A percentile compares a stretch with the other conserved stretches of the same genome.
Evolutionary conservation across 768 basidiomycete species (phyloP).

Genomic region (Termitomyces heimii): DNA sequence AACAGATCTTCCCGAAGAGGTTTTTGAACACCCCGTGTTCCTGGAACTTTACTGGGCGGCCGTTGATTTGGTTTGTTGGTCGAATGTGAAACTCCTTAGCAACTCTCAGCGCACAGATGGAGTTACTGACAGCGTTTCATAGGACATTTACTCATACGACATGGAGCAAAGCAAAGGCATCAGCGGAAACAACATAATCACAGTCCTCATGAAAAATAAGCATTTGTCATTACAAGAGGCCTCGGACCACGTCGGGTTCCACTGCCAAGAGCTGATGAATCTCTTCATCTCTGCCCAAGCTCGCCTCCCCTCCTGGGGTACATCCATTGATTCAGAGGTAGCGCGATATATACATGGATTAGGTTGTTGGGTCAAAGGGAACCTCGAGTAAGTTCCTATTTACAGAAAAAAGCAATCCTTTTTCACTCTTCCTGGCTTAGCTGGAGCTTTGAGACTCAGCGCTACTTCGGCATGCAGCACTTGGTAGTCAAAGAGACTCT

Average conservation of each 20-base stretch:
- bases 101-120: background rate
- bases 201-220: constrained; percentile 57
- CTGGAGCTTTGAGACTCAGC: constrained; percentile 66
- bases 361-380: constrained; percentile 58
- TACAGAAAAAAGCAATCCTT: background rate
- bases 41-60: constrained; percentile 50
- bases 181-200: constrained; percentile 61
- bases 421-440: constrained; percentile 21
- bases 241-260: constrained; percentile 47
- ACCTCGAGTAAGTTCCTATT: constrained; percentile 39
- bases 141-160: constrained; percentile 72
- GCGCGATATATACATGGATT: constrained; percentile 48
- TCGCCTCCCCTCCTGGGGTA: constrained; percentile 43
- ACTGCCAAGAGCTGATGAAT: constrained; percentile 45
- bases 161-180: constrained; percentile 67
- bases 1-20: constrained; percentile 57
- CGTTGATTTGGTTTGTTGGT: constrained; percentile 63
- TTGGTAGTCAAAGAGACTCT: constrained; percentile 45
- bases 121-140: background rate
- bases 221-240: constrained; percentile 51
- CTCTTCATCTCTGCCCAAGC: constrained; percentile 40
- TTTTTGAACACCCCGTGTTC: constrained; percentile 52
- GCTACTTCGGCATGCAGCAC: constrained; percentile 59
- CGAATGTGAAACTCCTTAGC: constrained; percentile 46
- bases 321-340: constrained; percentile 43